Evolutionary conservation across 805 yeast species (phyloP).

Genomic region (Wickerhamiella alocasiicola): DNA sequence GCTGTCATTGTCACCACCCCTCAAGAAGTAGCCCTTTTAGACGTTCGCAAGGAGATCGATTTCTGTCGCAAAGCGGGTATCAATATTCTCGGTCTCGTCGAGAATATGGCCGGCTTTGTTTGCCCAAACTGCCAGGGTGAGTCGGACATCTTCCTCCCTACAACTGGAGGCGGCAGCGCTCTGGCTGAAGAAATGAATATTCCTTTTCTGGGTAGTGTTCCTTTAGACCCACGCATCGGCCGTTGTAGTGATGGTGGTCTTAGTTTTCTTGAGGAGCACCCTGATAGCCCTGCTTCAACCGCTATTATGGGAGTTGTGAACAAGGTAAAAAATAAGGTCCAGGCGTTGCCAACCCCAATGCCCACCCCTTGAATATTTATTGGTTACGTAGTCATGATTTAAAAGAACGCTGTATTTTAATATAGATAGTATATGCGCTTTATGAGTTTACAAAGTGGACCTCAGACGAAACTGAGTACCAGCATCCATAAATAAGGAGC

Average conservation of each 20-base stretch:
- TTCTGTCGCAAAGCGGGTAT: conserved; percentile 88
- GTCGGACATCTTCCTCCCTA: conserved; percentile 80
- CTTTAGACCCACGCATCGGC: conserved; percentile 92
- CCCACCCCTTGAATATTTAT: conserved; percentile 6
- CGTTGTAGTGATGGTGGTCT: conserved; percentile 77
- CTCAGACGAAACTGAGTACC: background rate
- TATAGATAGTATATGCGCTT: too few relatives aligned
- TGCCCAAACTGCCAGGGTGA: conserved; percentile 90
- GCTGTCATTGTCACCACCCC: conserved; percentile 94
- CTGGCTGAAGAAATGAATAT: conserved; percentile 68
- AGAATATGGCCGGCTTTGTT: conserved; percentile 97
- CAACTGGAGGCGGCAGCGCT: conserved; percentile 91
- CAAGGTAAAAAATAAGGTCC: background rate
- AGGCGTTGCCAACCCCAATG: conserved; percentile 5
- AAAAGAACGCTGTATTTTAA: background rate
- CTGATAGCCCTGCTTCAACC: conserved; percentile 85
- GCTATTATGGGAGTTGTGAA: conserved; percentile 73
- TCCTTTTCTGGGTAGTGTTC: conserved; percentile 82
- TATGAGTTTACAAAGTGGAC: too few relatives aligned
- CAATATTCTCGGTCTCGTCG: conserved; percentile 77
- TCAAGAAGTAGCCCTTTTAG: conserved; percentile 90
- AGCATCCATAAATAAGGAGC: background rate
- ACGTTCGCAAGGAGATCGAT: conserved; percentile 91
- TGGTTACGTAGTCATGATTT: too few relatives aligned
- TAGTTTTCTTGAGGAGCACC: conserved; percentile 61